A percentile compares a stretch with the other conserved stretches of the same genome.
phyloP scores from a whole-genome alignment of 495 filamentous ascomycete genomes.

The Polyplosphaeria fusca region DNA sequence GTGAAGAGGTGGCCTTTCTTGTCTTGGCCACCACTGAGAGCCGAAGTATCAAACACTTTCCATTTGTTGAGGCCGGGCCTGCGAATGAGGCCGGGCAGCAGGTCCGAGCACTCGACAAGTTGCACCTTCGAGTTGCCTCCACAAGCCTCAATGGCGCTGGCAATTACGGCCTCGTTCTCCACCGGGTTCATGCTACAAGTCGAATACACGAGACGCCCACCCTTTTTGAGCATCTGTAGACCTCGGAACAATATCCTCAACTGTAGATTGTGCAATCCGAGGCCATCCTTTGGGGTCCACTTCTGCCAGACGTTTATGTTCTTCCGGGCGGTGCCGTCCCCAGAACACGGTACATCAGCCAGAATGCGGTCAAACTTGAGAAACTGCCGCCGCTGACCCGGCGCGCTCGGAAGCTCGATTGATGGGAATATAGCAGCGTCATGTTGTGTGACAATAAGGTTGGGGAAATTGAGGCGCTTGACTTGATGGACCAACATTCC shows the following conservation, averaged over 20 bases:
- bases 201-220: slow-evolving; percentile 91
- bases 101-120: slow-evolving; percentile 75
- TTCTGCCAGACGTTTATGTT: slow-evolving; percentile 91
- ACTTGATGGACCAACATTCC: slow-evolving; percentile 98
- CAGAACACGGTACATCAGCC: slow-evolving; percentile 94
- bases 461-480: slow-evolving; percentile 93
- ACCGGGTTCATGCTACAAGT: slow-evolving; percentile 98
- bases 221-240: slow-evolving; percentile 93
- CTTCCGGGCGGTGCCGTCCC: slow-evolving; percentile 89
- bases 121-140: slow-evolving; percentile 78
- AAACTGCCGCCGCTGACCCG: slow-evolving; percentile 61
- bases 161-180: slow-evolving; percentile 93
- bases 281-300: slow-evolving; percentile 77
- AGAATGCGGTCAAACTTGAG: slow-evolving; percentile 96
- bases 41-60: slow-evolving; percentile 71
- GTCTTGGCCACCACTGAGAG: background rate
- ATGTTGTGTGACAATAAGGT: slow-evolving; percentile 95
- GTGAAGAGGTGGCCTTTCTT: slow-evolving; percentile 71
- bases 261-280: slow-evolving; percentile 82
- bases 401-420: slow-evolving; percentile 61
- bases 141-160: slow-evolving; percentile 81
- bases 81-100: slow-evolving; percentile 73
- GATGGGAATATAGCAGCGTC: slow-evolving; percentile 95
- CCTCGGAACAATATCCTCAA: slow-evolving; percentile 86
- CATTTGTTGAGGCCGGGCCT: slow-evolving; percentile 68